Conservation (phyloP, 495 filamentous ascomycete species). For the Xylaria sp. region DNA sequence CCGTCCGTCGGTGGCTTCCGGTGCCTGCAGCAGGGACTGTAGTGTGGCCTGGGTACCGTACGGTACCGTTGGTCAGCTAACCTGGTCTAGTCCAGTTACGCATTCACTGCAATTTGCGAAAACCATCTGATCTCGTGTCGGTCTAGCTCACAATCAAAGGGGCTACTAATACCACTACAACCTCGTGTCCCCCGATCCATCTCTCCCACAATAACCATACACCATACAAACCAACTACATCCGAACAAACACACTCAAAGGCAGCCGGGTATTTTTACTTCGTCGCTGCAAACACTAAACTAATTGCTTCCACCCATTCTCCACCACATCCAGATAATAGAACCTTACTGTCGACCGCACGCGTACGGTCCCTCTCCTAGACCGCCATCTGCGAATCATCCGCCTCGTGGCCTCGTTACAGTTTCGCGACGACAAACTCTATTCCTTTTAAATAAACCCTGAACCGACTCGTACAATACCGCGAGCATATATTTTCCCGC, state of each 20-base stretch:
- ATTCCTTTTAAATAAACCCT: background rate
- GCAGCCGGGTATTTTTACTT: slow-evolving; percentile 3
- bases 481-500: background rate
- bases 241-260: slow-evolving; percentile 12
- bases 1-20: slow-evolving; percentile 25
- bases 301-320: background rate
- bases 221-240: background rate
- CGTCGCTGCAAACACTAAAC: background rate
- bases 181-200: background rate
- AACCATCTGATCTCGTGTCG: slow-evolving; percentile 24
- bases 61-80: background rate
- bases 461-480: background rate
- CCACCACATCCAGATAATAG: background rate
- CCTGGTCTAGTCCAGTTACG: background rate
- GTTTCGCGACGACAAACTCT: slow-evolving; percentile 10
- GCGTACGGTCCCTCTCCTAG: background rate
- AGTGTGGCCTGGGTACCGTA: background rate
- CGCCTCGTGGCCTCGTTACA: no score
- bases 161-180: slow-evolving; percentile 10
- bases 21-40: background rate
- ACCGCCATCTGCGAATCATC: slow-evolving; percentile 5
- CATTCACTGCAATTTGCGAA: slow-evolving; percentile 19
- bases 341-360: background rate
- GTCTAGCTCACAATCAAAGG: slow-evolving; percentile 15
- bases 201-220: background rate